Evolutionary conservation across 768 basidiomycete species (phyloP), one percentile per base, ranked within the genome.

Genomic region (Amanita jacksonii): DNA sequence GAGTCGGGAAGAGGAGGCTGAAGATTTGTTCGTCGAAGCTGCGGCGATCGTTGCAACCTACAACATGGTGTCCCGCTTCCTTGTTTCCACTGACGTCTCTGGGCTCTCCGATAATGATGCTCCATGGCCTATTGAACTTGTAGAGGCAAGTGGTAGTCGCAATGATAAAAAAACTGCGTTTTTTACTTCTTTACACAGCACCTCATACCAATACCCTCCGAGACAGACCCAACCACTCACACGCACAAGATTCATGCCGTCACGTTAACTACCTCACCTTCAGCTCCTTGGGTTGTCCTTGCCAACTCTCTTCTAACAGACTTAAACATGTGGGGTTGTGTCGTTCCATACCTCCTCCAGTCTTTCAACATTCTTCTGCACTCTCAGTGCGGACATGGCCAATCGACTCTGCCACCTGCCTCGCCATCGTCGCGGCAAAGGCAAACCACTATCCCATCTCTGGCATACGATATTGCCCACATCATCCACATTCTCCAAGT

Each of bases 41-140:
- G 65, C 69, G 0, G 66, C 73, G 41, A 63, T 73, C 1, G 70
- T 72, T 0, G 73, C 73, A 4, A 60, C 66, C 0, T 83, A 83
- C 58, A 81, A 81, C 60, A 76, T 81, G 74, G 79, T 83, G 5
- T 80, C 78, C 15, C 67, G 81, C n/a, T 73, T 81, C 51, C 62
- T 83, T 23, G 62, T 79, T 9, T 68, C 77, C 0, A 65, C 76
- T 9, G 79, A 83, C 50, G 74, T 83, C 1, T 74, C 68, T 41
- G 77, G 79, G 7, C 58, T 68, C 49, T 65, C 69, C 0, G 67
- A 73, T 34, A 54, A 59, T 15, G 52, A 57, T 9, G 69, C 74
- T 4, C 70, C 74, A 7, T 76, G 73, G 73, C 73, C 73, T 2
- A 49, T 71, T 19, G 65, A 73, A 19, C 62, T 61, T 34, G 60